Base-by-base conservation (phyloP, 202 grass and related monocot species). In the Musa balbisiana region DNA sequence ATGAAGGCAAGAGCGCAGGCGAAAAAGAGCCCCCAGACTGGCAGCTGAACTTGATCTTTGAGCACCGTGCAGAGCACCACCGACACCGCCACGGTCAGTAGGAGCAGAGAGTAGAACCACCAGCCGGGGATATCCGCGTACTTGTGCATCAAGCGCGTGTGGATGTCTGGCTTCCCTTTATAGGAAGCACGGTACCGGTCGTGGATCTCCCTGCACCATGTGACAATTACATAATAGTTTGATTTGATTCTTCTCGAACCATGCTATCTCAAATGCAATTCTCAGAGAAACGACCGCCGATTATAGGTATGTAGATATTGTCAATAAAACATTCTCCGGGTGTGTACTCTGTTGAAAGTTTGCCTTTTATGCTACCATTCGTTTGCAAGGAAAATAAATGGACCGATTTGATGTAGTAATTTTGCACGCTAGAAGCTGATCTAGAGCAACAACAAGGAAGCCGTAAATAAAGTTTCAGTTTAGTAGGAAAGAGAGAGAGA, bases 1-100 rank as follows among this genome's bases (percentile, higher is more conserved):
- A 96, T 17, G 69, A 96, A 96, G 60, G 89, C 89, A 71, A 96
- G 87, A 13, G 72, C 89, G 49, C 92, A 96, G 4, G 92, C 89
- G 0, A 92, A 92, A 67, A 96, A 52, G 25, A 92, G 85, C 1
- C 81, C 92, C 92, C 92, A 96, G 83, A 83, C 90, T 29, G 87
- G 92, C 55, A 96, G 89, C 68, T 96, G 92, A 56, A 96, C 82
- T 72, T 92, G 77, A 15, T 76, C 79, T 67, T 88, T 96, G 0
- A 92, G 76, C 19, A 90, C 77, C 9, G 87, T 96, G 29, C 92
- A 96, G 15, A 96, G 89, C 79, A 96, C 17, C 58, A 96, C 58
- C 60, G 89, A 86, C 8, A 76, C 80, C 24, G 15, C 49, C 64
- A 90, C 3, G 3, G 87, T 86, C 67, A 85, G 25, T 0, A 52